Evolutionary conservation across 192 early-diverging fungal species (phyloP).

Genomic region (Gamsiella multidivaricata): DNA sequence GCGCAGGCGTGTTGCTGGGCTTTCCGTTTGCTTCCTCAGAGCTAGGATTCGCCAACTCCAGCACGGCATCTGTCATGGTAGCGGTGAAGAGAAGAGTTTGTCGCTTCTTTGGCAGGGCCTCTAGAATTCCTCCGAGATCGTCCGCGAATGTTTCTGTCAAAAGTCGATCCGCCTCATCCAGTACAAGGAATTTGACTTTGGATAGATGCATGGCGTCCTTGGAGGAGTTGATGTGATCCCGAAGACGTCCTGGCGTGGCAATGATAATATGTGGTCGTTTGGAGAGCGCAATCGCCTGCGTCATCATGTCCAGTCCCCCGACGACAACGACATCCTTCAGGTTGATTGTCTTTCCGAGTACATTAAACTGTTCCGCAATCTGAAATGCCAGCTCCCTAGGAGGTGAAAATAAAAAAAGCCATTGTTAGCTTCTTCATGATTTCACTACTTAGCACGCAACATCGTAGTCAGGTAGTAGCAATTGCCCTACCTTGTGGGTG

Average conservation of each 20-base stretch:
- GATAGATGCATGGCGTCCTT: conserved; percentile 77
- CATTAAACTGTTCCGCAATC: conserved; percentile 97
- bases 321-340: conserved; percentile 89
- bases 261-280: conserved; percentile 91
- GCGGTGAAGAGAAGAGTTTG: conserved; percentile 97
- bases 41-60: conserved; percentile 68
- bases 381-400: conserved; percentile 95
- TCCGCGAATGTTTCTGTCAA: conserved; percentile 86
- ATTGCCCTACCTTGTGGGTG: conserved; percentile 81
- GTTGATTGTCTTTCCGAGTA: conserved; percentile 89
- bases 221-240: conserved; percentile 90
- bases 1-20: conserved; percentile 25
- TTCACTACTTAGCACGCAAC: not conserved
- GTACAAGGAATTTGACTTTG: conserved; percentile 83
- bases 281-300: conserved; percentile 88
- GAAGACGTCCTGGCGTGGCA: conserved; percentile 94
- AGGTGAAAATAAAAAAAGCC: not conserved
- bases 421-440: not conserved
- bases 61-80: conserved; percentile 93
- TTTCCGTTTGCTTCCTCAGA: conserved; percentile 11
- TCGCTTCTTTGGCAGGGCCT: conserved; percentile 79
- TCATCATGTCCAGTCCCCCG: conserved; percentile 96
- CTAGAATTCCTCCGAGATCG: conserved; percentile 85
- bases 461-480: not conserved
- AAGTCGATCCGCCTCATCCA: conserved; percentile 97